Evolutionary conservation across 2,329 filamentous ascomycete genomes (phyloP).

Genomic region (Colletotrichum sp.): DNA sequence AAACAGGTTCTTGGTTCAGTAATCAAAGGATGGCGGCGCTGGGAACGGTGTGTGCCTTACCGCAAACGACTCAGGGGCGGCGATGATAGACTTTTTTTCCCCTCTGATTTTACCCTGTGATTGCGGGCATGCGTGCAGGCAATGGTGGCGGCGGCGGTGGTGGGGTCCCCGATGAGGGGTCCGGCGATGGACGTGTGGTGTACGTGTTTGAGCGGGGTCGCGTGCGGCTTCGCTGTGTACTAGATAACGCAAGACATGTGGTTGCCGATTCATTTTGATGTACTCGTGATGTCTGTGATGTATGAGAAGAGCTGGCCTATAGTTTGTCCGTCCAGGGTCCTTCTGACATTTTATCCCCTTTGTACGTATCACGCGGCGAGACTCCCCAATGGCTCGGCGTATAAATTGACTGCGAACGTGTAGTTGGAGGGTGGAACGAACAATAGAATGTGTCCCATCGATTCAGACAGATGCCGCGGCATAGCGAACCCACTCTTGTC

Average conservation of each 20-base stretch:
- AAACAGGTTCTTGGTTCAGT: neutral
- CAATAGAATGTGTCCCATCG: too few relatives aligned
- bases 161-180: neutral
- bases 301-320: neutral
- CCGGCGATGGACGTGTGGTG: conserved; percentile 1
- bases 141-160: neutral
- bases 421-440: neutral
- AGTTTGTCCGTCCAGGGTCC: neutral
- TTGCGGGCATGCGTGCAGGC: neutral
- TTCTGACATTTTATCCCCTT: rapidly evolving
- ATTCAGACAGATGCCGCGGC: too few relatives aligned
- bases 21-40: conserved; percentile 3
- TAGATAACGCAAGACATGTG: conserved; percentile 15
- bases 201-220: conserved; percentile 1
- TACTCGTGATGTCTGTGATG: neutral
- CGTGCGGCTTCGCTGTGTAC: conserved; percentile 4
- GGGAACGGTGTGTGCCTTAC: neutral
- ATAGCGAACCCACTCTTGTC: too few relatives aligned
- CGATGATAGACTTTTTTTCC: conserved; percentile 12
- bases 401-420: neutral
- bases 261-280: neutral
- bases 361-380: neutral
- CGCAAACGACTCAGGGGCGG: neutral
- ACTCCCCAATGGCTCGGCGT: neutral
- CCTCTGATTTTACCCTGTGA: neutral